Evolutionary conservation across 2,329 filamentous ascomycete genomes (phyloP).

Genomic region (Fusarium sp.): DNA sequence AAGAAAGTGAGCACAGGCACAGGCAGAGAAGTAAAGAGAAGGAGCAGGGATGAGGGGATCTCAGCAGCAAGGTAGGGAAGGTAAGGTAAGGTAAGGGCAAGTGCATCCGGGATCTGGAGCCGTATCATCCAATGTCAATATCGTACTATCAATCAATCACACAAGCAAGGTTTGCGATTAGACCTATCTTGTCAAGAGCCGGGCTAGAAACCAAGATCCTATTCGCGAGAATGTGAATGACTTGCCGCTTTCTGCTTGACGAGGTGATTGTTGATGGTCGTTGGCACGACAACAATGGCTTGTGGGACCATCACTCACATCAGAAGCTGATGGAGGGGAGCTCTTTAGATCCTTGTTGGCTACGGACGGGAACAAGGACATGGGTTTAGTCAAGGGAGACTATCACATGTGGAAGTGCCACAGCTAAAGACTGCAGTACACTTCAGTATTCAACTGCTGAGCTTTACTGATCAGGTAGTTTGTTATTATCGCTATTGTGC

Average conservation of each 20-base stretch:
- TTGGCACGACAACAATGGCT: conserved; percentile 17
- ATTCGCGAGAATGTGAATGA: conserved; percentile 20
- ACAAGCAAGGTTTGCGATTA: conserved; percentile 24
- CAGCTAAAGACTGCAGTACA: not conserved
- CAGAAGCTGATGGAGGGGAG: conserved; percentile 12
- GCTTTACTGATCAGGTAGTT: not conserved
- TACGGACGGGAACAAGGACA: conserved; percentile 20
- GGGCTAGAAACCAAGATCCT: not conserved
- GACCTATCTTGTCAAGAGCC: conserved; percentile 19
- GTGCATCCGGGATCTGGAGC: conserved; percentile 1
- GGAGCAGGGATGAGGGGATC: conserved; percentile 21
- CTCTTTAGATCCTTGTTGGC: conserved; percentile 12
- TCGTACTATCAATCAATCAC: conserved; percentile 1
- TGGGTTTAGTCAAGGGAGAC: not conserved
- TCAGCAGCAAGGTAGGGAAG: not conserved
- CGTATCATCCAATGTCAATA: not conserved
- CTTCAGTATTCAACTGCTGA: not conserved
- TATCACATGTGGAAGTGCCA: conserved; percentile 28
- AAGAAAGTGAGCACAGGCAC: conserved; percentile 6
- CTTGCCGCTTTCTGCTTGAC: conserved; percentile 30
- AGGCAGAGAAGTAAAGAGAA: not conserved
- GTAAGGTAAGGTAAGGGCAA: not conserved
- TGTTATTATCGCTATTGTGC: not conserved
- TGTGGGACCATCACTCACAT: conserved; percentile 17
- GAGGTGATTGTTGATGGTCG: conserved; percentile 26